phyloP scores from a whole-genome alignment of 495 filamentous ascomycete genomes.

The Rhypophila decipiens region DNA sequence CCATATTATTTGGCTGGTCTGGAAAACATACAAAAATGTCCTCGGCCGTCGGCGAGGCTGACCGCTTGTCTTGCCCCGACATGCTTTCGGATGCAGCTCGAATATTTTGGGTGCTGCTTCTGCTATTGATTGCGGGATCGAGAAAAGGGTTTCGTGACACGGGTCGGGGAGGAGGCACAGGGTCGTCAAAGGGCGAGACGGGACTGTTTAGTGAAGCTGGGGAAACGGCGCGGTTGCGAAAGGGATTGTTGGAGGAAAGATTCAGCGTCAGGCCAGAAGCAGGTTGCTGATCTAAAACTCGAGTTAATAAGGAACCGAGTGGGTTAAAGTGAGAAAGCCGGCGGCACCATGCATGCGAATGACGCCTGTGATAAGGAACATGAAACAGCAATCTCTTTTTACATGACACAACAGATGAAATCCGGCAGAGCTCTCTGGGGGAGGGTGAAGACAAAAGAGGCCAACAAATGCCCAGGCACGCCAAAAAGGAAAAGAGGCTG shows the following conservation, averaged over 20 bases:
- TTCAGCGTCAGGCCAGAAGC: slow-evolving; percentile 51
- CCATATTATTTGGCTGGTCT: not conserved
- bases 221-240: slow-evolving; percentile 81
- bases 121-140: slow-evolving; percentile 55
- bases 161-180: slow-evolving; percentile 63
- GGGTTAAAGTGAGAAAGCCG: slow-evolving; percentile 27
- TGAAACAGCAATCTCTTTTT: slow-evolving; percentile 46
- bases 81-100: slow-evolving; percentile 44
- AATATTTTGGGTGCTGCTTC: slow-evolving; percentile 36
- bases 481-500: slow-evolving; percentile 12
- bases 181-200: slow-evolving; percentile 47
- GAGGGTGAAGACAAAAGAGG: not conserved
- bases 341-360: slow-evolving; percentile 37
- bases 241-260: slow-evolving; percentile 95
- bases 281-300: slow-evolving; percentile 34
- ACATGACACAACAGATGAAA: slow-evolving; percentile 43
- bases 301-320: slow-evolving; percentile 17
- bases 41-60: slow-evolving; percentile 59
- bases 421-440: slow-evolving; percentile 29
- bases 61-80: slow-evolving; percentile 48
- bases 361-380: slow-evolving; percentile 38
- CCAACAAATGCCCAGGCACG: slow-evolving; percentile 10
- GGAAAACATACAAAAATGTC: slow-evolving; percentile 82
- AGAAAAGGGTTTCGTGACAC: slow-evolving; percentile 89
- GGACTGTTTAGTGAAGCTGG: slow-evolving; percentile 43